Evolutionary conservation across 169 alveolate genomes (phyloP).

Genomic region (Cardiosporidium cionae): DNA sequence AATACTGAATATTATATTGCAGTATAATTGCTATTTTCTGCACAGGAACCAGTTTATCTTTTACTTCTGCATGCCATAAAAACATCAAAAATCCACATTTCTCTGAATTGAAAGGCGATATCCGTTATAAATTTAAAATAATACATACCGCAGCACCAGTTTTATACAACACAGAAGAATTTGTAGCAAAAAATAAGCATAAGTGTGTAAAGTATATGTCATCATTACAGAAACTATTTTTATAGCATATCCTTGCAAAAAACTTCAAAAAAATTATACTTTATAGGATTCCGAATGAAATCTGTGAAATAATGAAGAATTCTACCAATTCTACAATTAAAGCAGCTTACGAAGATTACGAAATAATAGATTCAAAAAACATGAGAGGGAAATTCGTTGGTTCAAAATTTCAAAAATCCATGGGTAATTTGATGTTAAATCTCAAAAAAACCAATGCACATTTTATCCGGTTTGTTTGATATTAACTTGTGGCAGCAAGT

Average conservation of each 20-base stretch:
- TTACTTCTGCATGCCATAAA: constrained; percentile 43
- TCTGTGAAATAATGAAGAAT: constrained; percentile 24
- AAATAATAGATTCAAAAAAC: constrained; percentile 37
- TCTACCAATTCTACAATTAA: constrained; percentile 20
- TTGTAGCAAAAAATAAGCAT: constrained; percentile 39
- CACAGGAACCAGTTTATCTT: constrained; percentile 32
- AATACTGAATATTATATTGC: neutral
- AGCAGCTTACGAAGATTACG: constrained; percentile 34
- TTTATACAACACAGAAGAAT: constrained; percentile 39
- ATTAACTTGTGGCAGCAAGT: constrained; percentile 14
- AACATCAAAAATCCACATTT: constrained; percentile 26
- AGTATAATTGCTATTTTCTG: neutral
- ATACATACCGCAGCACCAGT: constrained; percentile 49
- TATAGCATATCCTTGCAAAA: too few relatives aligned
- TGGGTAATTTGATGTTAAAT: constrained; percentile 28
- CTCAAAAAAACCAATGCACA: constrained; percentile 41
- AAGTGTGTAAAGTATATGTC: constrained; percentile 1
- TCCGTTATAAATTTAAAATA: constrained; percentile 18
- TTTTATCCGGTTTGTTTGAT: constrained; percentile 36
- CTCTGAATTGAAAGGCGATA: constrained; percentile 39
- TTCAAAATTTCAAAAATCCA: constrained; percentile 42
- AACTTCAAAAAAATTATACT: neutral
- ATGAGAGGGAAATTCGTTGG: constrained; percentile 47
- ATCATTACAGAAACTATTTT: too few relatives aligned
- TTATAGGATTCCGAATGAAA: constrained; percentile 38